phyloP scores from a whole-genome alignment of 371 early-diverging fungal species.

The Mortierella sp. region DNA sequence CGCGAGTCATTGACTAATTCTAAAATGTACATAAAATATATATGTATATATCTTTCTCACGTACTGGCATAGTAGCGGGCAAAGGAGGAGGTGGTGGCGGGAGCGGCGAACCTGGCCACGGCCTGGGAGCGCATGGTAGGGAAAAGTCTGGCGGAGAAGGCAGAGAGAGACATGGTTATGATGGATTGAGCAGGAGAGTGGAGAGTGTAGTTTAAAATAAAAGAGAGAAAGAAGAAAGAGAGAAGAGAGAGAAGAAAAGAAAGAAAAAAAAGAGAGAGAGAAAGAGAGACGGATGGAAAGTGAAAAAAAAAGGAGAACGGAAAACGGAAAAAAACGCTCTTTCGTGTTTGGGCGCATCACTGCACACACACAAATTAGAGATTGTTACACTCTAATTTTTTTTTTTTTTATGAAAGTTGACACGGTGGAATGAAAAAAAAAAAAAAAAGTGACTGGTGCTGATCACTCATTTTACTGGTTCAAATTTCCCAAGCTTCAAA shows the following conservation, averaged over 20 bases:
- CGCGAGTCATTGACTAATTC: not conserved
- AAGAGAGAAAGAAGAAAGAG: not conserved
- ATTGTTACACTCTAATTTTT: slow-evolving; percentile 15
- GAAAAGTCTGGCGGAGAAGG: slow-evolving; percentile 53
- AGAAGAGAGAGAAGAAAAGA: not conserved
- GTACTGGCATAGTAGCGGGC: slow-evolving; percentile 52
- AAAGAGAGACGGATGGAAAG: slow-evolving; percentile 3
- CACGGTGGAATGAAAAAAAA: slow-evolving; percentile 46
- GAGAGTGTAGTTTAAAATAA: slow-evolving; percentile 3
- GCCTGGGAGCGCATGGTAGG: slow-evolving; percentile 54
- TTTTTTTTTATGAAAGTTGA: slow-evolving; percentile 37
- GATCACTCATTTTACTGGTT: not conserved
- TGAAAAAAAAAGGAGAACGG: slow-evolving; percentile 2
- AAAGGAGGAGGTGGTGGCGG: slow-evolving; percentile 41
- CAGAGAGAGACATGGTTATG: slow-evolving; percentile 43
- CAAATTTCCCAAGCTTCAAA: too few species aligned
- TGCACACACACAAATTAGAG: not conserved
- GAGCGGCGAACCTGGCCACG: slow-evolving; percentile 45
- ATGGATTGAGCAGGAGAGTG: not conserved
- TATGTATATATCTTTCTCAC: slow-evolving; percentile 12
- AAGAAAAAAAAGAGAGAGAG: not conserved
- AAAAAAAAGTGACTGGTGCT: slow-evolving; percentile 1
- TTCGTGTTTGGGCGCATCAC: not conserved
- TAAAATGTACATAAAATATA: not conserved
- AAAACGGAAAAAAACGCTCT: slow-evolving; percentile 2